These are phyloP conservation scores for Cenchrus fungigraminus DNA, from an alignment of 176 grass and related monocot species.

Conservation along the genomic window DNA sequence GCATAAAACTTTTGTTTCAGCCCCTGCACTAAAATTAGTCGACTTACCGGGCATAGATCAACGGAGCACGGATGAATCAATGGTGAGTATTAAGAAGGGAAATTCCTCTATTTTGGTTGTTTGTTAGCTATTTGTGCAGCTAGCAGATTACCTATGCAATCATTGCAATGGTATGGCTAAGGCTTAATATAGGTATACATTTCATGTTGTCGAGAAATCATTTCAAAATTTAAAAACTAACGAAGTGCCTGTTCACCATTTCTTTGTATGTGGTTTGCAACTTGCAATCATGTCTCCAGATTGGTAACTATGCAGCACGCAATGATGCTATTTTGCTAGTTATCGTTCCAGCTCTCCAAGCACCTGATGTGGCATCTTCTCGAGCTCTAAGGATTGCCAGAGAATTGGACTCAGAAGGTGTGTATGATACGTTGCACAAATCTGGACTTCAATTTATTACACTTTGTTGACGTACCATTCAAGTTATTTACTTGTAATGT, in stretches of 20 bases:
- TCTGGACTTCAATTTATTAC: neutral
- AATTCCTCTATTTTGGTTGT: neutral
- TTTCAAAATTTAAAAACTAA: neutral
- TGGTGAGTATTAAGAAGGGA: constrained; percentile 43
- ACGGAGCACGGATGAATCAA: constrained; percentile 69
- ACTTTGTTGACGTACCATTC: neutral
- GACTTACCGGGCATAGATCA: constrained; percentile 89
- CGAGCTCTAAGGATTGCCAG: constrained; percentile 71
- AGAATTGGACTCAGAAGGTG: constrained; percentile 84
- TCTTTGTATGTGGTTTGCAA: constrained; percentile 19
- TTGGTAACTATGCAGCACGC: constrained; percentile 64
- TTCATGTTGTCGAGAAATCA: neutral
- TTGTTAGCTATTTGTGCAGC: constrained; percentile 2
- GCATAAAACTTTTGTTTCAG: constrained; percentile 54
- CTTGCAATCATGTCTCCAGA: constrained; percentile 43
- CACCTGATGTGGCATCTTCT: constrained; percentile 81
- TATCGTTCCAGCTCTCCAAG: constrained; percentile 76
- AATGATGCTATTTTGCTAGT: constrained; percentile 84
- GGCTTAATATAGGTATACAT: neutral
- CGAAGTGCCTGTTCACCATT: constrained; percentile 24
- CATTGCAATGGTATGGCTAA: neutral
- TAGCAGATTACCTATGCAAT: neutral
- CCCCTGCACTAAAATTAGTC: constrained; percentile 75
- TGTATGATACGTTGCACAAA: constrained; percentile 3
- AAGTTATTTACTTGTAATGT: constrained; percentile 24